Evolutionary conservation across 2,329 filamentous ascomycete genomes (phyloP), one percentile per base, ranked within the genome.

Genomic region (Didymella pomorum): DNA sequence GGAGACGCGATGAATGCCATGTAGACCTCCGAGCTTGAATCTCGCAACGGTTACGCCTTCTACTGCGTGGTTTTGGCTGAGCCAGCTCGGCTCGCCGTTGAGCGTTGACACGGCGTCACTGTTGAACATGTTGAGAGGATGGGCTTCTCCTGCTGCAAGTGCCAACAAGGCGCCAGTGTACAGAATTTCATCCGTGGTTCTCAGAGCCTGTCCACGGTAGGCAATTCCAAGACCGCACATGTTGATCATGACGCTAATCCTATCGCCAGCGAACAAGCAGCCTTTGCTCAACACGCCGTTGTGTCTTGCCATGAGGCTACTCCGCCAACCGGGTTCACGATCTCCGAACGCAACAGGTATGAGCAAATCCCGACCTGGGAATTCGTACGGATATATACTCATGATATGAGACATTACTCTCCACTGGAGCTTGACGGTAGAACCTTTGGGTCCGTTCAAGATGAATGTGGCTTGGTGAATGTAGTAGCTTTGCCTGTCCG

Each of bases 161-260:
- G 62, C 58, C 3, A 67, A 28, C 6, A 67, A 14, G 3, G 41
- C 28, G 11, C 54, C 55, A 21, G 55, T 12, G 35, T 60, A 67
- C 0, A 63, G 21, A 1, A 65, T 25, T 2, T 61, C 51, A 8
- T 67, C 64, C 14, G 14, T 48, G n/a, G 26, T 59, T 4, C 29
- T 29, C 9, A 56, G 2, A 5, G 21, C 25, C 4, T 29, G 28
- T 0, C 62, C 64, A 5, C 14, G 33, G 16, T 67, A 67, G 3
- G 64, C 62, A n/a, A 67, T 48, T 11, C 44, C 62, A 23, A 63
- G 37, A 4, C 60, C 56, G 44, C 51, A 49, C 45, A 61, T 63
- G 9, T 67, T 67, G 16, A 67, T 51, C 51, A 62, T 61, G 26
- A 67, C 54, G 29, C 62, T 63, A 8, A 67, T 25, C 11, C 52